phyloP scores from a whole-genome alignment of 352 stramenopile species.

The Phytopythium vexans region DNA sequence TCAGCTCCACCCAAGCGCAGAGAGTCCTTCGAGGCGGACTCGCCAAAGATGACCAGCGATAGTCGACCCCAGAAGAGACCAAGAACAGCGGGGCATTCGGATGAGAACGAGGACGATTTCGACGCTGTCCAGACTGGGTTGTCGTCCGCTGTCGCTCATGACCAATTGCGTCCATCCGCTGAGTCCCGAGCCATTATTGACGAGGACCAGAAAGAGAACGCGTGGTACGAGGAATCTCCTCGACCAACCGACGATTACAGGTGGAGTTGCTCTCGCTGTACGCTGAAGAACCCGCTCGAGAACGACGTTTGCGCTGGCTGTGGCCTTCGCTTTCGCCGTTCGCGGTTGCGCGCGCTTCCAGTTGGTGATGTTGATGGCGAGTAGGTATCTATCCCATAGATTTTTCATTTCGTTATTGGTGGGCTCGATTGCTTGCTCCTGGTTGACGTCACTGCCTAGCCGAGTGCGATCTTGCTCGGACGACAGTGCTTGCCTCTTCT shows the following conservation, averaged over 20 bases:
- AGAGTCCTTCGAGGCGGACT: constrained; percentile 22
- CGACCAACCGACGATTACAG: background rate
- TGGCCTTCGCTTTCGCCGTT: constrained; percentile 62
- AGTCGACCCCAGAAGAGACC: background rate
- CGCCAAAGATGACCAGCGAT: constrained; percentile 6
- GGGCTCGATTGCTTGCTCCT: background rate
- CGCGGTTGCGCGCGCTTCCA: constrained; percentile 31
- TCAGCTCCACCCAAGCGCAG: constrained; percentile 12
- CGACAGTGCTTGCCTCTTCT: constrained; percentile 22
- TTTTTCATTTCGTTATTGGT: constrained; percentile 2
- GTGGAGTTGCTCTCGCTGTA: constrained; percentile 81
- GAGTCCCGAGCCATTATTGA: constrained; percentile 15
- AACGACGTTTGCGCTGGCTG: constrained; percentile 65
- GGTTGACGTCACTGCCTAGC: constrained; percentile 5
- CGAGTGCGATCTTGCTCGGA: constrained; percentile 21
- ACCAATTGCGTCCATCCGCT: background rate
- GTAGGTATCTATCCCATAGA: background rate
- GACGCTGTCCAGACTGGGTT: constrained; percentile 9
- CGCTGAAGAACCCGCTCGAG: constrained; percentile 59
- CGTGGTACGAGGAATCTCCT: constrained; percentile 12
- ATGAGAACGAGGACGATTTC: constrained; percentile 26
- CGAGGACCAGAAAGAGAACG: constrained; percentile 47
- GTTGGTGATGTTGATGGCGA: constrained; percentile 52
- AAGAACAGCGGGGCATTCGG: constrained; percentile 14
- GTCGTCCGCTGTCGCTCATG: background rate